Base-by-base conservation (phyloP, 2,329 filamentous ascomycete species). In the Thelonectria olida region DNA sequence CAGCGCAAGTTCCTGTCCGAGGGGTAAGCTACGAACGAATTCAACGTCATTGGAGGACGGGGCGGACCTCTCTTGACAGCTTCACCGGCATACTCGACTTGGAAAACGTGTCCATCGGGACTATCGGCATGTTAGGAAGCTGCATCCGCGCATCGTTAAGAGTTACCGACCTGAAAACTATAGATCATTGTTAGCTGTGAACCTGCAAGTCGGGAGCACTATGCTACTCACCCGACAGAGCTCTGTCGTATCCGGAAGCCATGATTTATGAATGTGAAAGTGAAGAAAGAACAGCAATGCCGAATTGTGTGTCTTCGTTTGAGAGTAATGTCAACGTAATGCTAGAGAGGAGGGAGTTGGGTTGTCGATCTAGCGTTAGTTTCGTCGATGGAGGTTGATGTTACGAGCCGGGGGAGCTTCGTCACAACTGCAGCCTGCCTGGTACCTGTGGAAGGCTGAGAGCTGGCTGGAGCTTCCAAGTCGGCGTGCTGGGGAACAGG, bases 71-170 rank as follows among this genome's bases (percentile, higher is more conserved):
- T 85, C 86, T 99, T 99, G 71, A 99, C 96, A 70, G 96, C 96
- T 83, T 99, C 96, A 71, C 97, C 91, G 58, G 96, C 96, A 87
- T 99, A 99, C 86, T 99, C 96, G 75, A 99, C 96, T 82, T 99
- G 96, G 84, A 99, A 99, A 74, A 99, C 96, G 84, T 99, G 96
- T 81, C 96, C 96, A 82, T 99, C 96, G 75, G 96, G 96, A 88
- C 95, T 98, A 76, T 49, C 59, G 19, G 48, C 48, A n/a, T 38
- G 76, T 90, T 79, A 89, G 83, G 34, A 20, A 72, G 67, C 27
- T 47, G 28, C 6, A 47, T 22, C 23, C 12, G 22, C 10, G 64
- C 50, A 53, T 41, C 49, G 20, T 20, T 63, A 49, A 59, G 47
- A 34, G 54, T 28, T 69, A 79, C 82, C 70, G 82, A 92, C 90